A percentile compares a stretch with the other conserved stretches of the same genome.
These are phyloP conservation scores for Pseudonectria foliicola DNA, from an alignment of 2,329 filamentous ascomycete species.

Conservation along the genomic window DNA sequence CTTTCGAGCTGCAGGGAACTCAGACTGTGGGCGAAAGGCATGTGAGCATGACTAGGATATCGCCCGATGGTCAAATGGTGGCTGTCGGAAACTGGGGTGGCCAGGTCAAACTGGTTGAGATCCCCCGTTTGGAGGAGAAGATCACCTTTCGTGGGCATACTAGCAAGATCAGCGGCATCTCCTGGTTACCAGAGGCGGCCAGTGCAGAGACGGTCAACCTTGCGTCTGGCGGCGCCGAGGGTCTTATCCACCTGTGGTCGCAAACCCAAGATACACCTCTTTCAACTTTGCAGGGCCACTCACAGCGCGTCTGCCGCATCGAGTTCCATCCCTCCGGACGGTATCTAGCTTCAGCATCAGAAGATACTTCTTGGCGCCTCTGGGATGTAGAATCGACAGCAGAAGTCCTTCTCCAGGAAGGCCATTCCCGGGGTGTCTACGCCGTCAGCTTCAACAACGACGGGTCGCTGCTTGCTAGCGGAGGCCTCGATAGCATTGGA, in stretches of 20 bases:
- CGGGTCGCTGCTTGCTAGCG: slow-evolving; percentile 82
- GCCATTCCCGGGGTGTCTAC: slow-evolving; percentile 90
- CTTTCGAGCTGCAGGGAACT: slow-evolving; percentile 86
- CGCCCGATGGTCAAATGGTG: slow-evolving; percentile 74
- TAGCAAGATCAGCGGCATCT: slow-evolving; percentile 80
- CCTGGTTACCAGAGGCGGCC: slow-evolving; percentile 83
- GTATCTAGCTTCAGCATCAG: slow-evolving; percentile 87
- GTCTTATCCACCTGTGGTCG: slow-evolving; percentile 84
- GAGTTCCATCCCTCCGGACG: slow-evolving; percentile 90
- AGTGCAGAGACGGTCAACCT: slow-evolving; percentile 70
- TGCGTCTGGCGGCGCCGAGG: slow-evolving; percentile 84
- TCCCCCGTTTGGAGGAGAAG: slow-evolving; percentile 75
- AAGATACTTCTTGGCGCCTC: slow-evolving; percentile 92
- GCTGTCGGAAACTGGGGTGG: slow-evolving; percentile 93
- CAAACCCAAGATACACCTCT: slow-evolving; percentile 79
- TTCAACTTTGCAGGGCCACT: slow-evolving; percentile 75
- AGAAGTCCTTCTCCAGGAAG: slow-evolving; percentile 84
- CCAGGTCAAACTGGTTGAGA: slow-evolving; percentile 75
- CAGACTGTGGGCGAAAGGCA: slow-evolving; percentile 89
- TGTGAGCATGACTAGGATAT: slow-evolving; percentile 85
- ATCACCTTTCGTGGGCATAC: slow-evolving; percentile 74
- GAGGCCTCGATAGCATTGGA: slow-evolving; percentile 90
- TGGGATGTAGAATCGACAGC: slow-evolving; percentile 87
- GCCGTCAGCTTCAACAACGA: slow-evolving; percentile 84
- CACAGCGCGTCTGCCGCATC: slow-evolving; percentile 78